Evolutionary conservation across 345 rosid species (phyloP), one percentile per base, ranked within the genome.

Genomic region (Gossypium arboreum): DNA sequence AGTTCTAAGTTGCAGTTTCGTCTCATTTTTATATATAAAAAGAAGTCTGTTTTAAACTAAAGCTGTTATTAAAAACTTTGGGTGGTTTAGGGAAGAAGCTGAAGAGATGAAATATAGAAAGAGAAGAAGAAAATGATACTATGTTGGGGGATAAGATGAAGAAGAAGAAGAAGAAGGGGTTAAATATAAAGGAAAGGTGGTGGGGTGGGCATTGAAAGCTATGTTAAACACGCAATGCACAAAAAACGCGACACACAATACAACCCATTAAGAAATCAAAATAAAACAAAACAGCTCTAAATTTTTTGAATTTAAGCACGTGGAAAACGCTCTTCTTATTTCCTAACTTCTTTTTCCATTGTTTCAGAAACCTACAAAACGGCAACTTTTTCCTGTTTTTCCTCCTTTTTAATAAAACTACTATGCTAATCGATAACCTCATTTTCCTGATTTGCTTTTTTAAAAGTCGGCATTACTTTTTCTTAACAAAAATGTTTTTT

Each of bases 1-100:
- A 85, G 88, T 71, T 83, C 81, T 72, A 85, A 74, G 71, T 82
- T 85, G 85, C 86, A 78, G 76, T 78, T 86, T 29, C 84, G 81
- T 72, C 78, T 84, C 87, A 78, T 86, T 12, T 58, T 50, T 12
- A 15, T 45, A 5, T 2, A 13, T 60, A 0, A 18, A 55, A 7
- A 60, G 12, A 24, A 20, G 3, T 2, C 12, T 57, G 12, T 9
- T 51, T 15, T 15, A 13, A 54, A 17, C 57, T 15, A 5, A 54
- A 16, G 50, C 50, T 45, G 7, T 2, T 12, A 45, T 9, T 13
- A 51, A 15, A 51, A 48, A 2, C 52, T 51, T 20, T 17, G 54
- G 59, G 51, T 47, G 51, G 51, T 55, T 55, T 55, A n/a, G 24
- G 59, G 3, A 15, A 51, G 58, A 55, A 57, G n/a, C 2, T 10